Base-by-base conservation (phyloP, 495 filamentous ascomycete genomes). In the Parmelia sp. region DNA sequence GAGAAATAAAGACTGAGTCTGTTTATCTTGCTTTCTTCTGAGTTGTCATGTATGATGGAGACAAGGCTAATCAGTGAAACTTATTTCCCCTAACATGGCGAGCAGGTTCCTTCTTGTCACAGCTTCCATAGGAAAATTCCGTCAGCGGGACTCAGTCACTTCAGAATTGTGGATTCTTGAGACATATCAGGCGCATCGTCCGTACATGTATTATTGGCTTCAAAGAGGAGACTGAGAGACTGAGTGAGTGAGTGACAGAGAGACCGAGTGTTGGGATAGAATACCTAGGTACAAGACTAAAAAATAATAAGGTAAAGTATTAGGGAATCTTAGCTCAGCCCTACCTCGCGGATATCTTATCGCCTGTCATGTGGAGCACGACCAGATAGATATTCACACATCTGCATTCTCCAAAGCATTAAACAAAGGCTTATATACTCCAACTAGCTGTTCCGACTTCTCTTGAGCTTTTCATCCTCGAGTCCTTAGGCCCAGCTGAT, bases 331-430 rank as follows among this genome's bases (percentile, higher is more conserved):
- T 25, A 12, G 51, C 15, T 55, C 29, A 55, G 51, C 51, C 27
- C 51, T 55, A n/a, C n/a, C n/a, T n/a, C n/a, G 21, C 29, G 14
- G 25, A 55, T 55, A 55, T 10, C 51, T 33, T 55, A 55, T 55
- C 27, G 29, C 27, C 21, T 11, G 6, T 11, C 36, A 6, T n/a
- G 17, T n/a, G n/a, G n/a, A n/a, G n/a, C n/a, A n/a, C n/a, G n/a
- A n/a, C n/a, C n/a, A n/a, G n/a, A n/a, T n/a, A n/a, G n/a, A 7
- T 14, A 45, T 45, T 31, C 2, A 21, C 6, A 37, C 17, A 51
- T 3, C 10, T 23, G 53, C 44, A 45, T 33, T 62, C 55, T 19
- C 25, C 14, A 37, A 55, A 27, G n/a, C n/a, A 37, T 8, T 39
- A n/a, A n/a, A n/a, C n/a, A n/a, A n/a, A n/a, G n/a, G n/a, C n/a